Base-by-base conservation (phyloP, 2,329 filamentous ascomycete species). In the Beauveria brongniartii region DNA sequence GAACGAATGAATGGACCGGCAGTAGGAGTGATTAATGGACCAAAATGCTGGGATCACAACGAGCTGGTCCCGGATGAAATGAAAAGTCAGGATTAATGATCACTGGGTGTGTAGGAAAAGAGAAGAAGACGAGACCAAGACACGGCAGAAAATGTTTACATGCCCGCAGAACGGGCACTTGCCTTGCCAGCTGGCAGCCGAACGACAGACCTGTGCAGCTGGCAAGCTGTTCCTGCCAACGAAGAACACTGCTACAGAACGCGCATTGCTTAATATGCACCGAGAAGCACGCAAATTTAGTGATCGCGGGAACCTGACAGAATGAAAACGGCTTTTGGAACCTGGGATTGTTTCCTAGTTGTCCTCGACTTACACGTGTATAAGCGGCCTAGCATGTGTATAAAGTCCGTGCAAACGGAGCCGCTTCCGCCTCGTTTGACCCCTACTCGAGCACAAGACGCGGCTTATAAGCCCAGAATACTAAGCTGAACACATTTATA, bases 11-110 rank as follows among this genome's bases (percentile, higher is more conserved):
- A 54, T 43, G 40, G 34, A 60, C 61, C 26, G 41, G 41, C 41
- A 60, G 48, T 52, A 59, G 61, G 57, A 46, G 51, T 26, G 50
- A 48, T 48, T 60, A 63, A 60, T 44, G 47, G 34, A 55, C 57
- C 61, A 63, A 60, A 63, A 56, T 44, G 57, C 16, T 59, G 52
- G 61, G 56, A 61, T 37, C 59, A 56, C 46, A 20, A 52, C 26
- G 47, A 57, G 50, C 48, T 37, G 37, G 53, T 61, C 53, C 59
- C 53, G 37, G 47, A 57, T 61, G 59, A 61, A 47, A 52, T 61
- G 53, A 22, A 53, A 47, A 57, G 57, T 47, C 54, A 55, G 37
- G 54, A 55, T 37, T 56, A 61, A 44, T 43, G 12, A 56, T 56
- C 59, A 34, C 59, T 57, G 59, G n/a, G 22, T 40, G 51, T 56